A percentile compares a stretch with the other conserved stretches of the same genome.
Conservation (phyloP, 2,329 filamentous ascomycete species). For the Thielaviopsis euricoi region DNA sequence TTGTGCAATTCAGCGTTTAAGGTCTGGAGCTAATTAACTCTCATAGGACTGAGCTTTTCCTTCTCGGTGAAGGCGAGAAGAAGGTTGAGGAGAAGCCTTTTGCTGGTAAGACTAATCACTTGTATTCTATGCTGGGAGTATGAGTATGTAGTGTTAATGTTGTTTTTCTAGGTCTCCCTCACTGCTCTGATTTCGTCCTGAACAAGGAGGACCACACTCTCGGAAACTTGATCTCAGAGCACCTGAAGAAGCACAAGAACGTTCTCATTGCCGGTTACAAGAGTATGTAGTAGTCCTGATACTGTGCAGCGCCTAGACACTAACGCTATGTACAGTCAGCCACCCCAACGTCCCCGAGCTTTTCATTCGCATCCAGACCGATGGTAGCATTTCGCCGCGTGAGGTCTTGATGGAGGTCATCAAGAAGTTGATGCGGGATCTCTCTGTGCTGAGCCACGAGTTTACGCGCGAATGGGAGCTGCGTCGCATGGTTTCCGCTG, state of each 20-base stretch:
- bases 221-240: constrained; percentile 73
- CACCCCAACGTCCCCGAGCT: constrained; percentile 46
- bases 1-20: constrained; percentile 13
- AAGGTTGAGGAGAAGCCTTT: constrained; percentile 82
- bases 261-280: constrained; percentile 90
- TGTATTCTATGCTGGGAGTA: background rate
- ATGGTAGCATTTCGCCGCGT: constrained; percentile 75
- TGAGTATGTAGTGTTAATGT: background rate
- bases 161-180: constrained; percentile 59
- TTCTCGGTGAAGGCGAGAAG: constrained; percentile 76
- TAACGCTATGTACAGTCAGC: constrained; percentile 24
- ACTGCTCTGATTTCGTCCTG: constrained; percentile 87
- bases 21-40: background rate
- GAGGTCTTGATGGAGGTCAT: constrained; percentile 71
- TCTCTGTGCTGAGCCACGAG: constrained; percentile 65
- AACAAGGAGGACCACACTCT: constrained; percentile 96
- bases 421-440: constrained; percentile 65
- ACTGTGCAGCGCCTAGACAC: background rate
- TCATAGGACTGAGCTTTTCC: constrained; percentile 77
- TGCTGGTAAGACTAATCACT: constrained; percentile 44
- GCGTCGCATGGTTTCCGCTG: constrained; percentile 63
- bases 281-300: constrained; percentile 30
- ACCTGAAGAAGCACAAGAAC: constrained; percentile 68
- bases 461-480: constrained; percentile 89
- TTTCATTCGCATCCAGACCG: constrained; percentile 73